Evolutionary conservation across 176 grass and related monocot genomes (phyloP).

Genomic region (Oryza coarctata): DNA sequence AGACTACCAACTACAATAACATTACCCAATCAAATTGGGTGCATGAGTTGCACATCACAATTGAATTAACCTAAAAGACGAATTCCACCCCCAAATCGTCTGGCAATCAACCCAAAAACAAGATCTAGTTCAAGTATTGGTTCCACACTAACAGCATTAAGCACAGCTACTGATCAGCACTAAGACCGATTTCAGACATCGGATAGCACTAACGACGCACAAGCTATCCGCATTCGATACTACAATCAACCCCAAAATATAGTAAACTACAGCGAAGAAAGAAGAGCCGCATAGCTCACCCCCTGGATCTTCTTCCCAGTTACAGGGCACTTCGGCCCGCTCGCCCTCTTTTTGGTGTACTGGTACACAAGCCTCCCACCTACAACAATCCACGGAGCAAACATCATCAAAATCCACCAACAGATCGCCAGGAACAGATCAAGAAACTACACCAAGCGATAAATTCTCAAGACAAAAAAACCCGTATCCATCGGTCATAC

Average conservation of each 20-base stretch:
- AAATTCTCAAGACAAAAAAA: background rate
- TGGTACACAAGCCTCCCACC: constrained; percentile 90
- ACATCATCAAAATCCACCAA: constrained; percentile 1
- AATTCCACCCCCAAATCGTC: background rate
- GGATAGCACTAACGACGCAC: background rate
- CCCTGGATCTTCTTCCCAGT: constrained; percentile 96
- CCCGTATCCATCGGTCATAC: constrained; percentile 27
- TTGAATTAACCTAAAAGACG: background rate
- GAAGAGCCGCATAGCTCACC: constrained; percentile 43
- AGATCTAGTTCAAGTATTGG: background rate
- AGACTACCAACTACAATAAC: background rate
- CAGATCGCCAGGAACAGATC: background rate
- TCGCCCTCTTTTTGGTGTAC: constrained; percentile 91
- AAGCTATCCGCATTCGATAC: background rate
- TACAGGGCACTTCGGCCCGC: constrained; percentile 85
- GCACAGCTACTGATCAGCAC: background rate
- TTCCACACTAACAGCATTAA: background rate
- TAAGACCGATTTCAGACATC: background rate
- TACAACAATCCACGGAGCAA: constrained; percentile 5
- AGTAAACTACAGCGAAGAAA: background rate
- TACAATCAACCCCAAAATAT: background rate
- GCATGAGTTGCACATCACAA: background rate
- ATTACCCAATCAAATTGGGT: background rate
- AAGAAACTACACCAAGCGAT: background rate
- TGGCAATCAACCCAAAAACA: too few species aligned